These are phyloP conservation scores for Rhynchospora pubera DNA, from an alignment of 176 grass and related monocot species.

Conservation along the genomic window DNA sequence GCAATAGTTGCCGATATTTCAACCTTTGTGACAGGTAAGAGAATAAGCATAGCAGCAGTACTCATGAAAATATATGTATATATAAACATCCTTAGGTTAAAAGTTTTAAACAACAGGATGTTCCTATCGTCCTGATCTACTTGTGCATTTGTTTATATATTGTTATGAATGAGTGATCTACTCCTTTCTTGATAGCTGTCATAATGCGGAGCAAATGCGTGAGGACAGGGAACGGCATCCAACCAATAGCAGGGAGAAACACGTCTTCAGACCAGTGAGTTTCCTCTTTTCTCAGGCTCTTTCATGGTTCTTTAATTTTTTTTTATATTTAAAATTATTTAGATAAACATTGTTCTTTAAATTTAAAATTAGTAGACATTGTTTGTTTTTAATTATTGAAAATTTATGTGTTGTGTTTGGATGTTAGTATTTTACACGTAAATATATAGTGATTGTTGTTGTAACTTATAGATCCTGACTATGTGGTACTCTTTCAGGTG, in stretches of 20 bases:
- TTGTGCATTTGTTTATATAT: background rate
- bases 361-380: background rate
- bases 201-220: conserved; percentile 52
- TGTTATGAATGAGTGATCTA: background rate
- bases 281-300: background rate
- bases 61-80: background rate
- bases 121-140: background rate
- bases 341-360: too few relatives aligned
- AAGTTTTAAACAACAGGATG: background rate
- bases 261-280: conserved; percentile 77
- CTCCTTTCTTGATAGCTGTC: conserved; percentile 49
- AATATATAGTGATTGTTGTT: background rate
- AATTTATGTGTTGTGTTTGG: background rate
- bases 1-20: conserved; percentile 78
- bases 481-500: conserved; percentile 35
- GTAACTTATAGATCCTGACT: background rate
- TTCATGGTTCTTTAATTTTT: background rate
- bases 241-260: conserved; percentile 61
- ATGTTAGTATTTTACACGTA: background rate
- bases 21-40: conserved; percentile 92
- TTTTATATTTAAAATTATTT: too few relatives aligned
- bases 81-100: background rate
- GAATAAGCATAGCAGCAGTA: conserved; percentile 6
- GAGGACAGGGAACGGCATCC: conserved; percentile 85
- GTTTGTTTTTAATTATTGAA: background rate